Evolutionary conservation across 2,329 filamentous ascomycete species (phyloP).

Genomic region (Penicillium brasilianum): DNA sequence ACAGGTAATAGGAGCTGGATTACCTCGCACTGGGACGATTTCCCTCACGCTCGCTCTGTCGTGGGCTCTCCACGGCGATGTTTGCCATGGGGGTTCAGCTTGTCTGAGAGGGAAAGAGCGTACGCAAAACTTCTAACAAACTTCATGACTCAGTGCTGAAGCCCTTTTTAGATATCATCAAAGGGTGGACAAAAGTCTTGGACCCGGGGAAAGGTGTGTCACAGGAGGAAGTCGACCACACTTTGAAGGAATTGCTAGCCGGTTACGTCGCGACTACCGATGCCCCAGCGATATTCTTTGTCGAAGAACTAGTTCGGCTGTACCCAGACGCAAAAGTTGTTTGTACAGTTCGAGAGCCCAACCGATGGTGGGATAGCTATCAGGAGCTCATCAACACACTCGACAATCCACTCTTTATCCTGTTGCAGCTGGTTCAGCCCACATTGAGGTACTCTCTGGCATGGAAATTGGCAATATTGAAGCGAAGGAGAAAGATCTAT

Average conservation of each 20-base stretch:
- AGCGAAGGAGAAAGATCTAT: conserved; percentile 12
- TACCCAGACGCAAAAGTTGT: conserved; percentile 57
- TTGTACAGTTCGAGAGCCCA: conserved; percentile 44
- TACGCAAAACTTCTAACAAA: background rate
- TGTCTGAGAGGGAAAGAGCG: conserved; percentile 34
- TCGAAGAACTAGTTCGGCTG: conserved; percentile 53
- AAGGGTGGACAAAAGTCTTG: conserved; percentile 15
- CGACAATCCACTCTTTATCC: conserved; percentile 4
- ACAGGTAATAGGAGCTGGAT: conserved; percentile 28
- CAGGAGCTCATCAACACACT: conserved; percentile 9
- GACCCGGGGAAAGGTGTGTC: conserved; percentile 12
- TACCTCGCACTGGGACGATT: conserved; percentile 54
- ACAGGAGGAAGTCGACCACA: background rate
- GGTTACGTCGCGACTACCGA: conserved; percentile 55
- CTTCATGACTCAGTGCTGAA: background rate
- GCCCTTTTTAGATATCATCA: conserved; percentile 2
- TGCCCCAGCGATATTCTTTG: conserved; percentile 46
- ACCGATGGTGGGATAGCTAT: conserved; percentile 44
- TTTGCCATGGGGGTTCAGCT: conserved; percentile 52
- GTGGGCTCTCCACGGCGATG: conserved; percentile 53
- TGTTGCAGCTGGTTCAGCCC: conserved; percentile 1
- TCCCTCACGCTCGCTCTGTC: conserved; percentile 56
- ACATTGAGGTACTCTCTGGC: conserved; percentile 4
- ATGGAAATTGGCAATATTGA: conserved; percentile 5
- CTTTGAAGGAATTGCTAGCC: conserved; percentile 21